A percentile compares a stretch with the other conserved stretches of the same genome.
phyloP scores from a whole-genome alignment of 164 flowering plant species.

The Umbellularia californica region DNA sequence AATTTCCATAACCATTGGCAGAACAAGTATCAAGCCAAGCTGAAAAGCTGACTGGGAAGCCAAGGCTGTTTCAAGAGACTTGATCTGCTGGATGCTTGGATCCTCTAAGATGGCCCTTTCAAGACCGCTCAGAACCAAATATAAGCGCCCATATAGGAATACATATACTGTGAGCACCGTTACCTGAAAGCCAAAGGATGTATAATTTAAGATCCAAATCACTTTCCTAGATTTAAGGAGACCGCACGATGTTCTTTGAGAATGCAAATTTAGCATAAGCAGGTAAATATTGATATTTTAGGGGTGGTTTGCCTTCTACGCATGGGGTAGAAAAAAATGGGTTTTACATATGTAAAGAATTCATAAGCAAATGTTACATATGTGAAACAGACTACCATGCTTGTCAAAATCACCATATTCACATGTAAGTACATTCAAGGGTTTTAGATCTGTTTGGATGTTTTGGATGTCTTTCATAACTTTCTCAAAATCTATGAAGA shows the following conservation, averaged over 20 bases:
- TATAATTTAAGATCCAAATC: background rate
- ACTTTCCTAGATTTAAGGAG: background rate
- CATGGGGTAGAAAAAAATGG: no score
- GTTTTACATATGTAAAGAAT: no score
- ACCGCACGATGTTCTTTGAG: background rate
- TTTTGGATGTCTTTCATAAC: no score
- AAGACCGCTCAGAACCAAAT: slow-evolving; percentile 91
- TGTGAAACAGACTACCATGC: no score
- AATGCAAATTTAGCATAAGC: background rate
- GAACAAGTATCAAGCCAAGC: slow-evolving; percentile 76
- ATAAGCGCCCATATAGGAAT: slow-evolving; percentile 87
- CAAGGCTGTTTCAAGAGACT: slow-evolving; percentile 80
- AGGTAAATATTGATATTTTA: no score
- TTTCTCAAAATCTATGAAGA: no score
- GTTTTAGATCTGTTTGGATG: no score
- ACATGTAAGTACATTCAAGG: no score
- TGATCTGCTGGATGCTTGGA: slow-evolving; percentile 47
- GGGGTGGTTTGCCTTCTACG: no score
- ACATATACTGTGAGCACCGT: slow-evolving; percentile 87
- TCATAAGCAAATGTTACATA: no score
- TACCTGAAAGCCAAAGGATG: slow-evolving; percentile 46
- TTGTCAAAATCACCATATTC: no score
- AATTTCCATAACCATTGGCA: slow-evolving; percentile 98
- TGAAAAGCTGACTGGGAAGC: slow-evolving; percentile 83
- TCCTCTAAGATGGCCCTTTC: slow-evolving; percentile 61